Evolutionary conservation across 805 yeast species (phyloP).

Genomic region (Brettanomyces anomalus): DNA sequence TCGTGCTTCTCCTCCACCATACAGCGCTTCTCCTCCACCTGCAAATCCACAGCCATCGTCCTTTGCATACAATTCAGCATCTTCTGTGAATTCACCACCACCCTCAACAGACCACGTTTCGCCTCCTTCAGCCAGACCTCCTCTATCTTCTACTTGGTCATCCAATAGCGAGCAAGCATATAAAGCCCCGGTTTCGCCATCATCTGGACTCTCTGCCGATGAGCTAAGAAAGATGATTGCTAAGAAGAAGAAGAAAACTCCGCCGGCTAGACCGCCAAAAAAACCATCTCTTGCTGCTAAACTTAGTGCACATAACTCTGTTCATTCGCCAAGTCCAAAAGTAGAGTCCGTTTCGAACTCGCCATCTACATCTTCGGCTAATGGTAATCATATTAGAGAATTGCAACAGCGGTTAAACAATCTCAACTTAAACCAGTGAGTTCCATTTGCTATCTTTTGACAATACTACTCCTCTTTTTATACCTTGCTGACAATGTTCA

Average conservation of each 20-base stretch:
- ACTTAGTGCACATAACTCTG: too few species aligned
- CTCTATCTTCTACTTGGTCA: slow-evolving; percentile 20
- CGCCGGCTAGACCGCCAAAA: slow-evolving; percentile 37
- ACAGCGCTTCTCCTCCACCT: too few species aligned
- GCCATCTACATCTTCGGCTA: slow-evolving; percentile 8
- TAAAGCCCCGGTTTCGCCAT: slow-evolving; percentile 3
- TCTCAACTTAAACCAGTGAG: slow-evolving; percentile 12
- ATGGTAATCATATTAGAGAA: slow-evolving; percentile 23
- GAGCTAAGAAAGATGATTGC: background rate
- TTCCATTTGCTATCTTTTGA: background rate
- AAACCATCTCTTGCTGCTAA: slow-evolving; percentile 13
- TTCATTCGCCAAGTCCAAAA: too few species aligned
- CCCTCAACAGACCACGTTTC: slow-evolving; percentile 6
- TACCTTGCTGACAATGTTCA: too few species aligned
- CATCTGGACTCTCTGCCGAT: slow-evolving; percentile 1
- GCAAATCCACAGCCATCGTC: too few species aligned
- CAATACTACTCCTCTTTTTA: too few species aligned
- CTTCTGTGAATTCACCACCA: slow-evolving; percentile 7
- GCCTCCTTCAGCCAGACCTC: slow-evolving; percentile 18
- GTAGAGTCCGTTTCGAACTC: background rate
- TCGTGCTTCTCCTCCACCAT: too few species aligned
- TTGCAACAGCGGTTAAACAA: slow-evolving; percentile 21
- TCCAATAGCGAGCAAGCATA: background rate
- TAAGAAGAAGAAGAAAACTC: slow-evolving; percentile 21
- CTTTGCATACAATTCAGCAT: background rate